Base-by-base conservation (phyloP, 371 early-diverging fungal genomes). In the Apophysomyces trapeziformis region DNA sequence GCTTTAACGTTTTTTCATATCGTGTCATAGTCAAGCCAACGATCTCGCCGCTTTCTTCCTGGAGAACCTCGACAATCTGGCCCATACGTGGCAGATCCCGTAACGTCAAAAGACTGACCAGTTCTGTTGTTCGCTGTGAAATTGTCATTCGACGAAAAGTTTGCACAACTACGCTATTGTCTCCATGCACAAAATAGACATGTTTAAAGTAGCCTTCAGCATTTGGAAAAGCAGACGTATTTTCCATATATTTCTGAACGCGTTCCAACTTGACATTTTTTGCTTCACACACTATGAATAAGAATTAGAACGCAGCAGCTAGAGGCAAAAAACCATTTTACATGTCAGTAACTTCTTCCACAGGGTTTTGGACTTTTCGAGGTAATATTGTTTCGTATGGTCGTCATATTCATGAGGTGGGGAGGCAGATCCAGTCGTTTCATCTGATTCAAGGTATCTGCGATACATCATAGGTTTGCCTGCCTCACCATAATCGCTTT, bases 1-100 rank as follows among this genome's bases (percentile, higher is more conserved):
- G 83, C 44, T 88, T 89, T 11, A 89, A 69, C 0, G 89, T 89
- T 63, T 82, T 78, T 45, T 79, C 64, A 47, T 86, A 87, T 3
- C 88, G 77, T 44, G 68, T 57, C 84, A 83, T 80, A 0, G 79
- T 72, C 7, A 83, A 54, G 2, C 84, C 84, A 37, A 83, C 73
- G n/a, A 83, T 71, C 8, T 50, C 54, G 11, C 78, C 78, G 36
- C 71, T 65, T 1, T 76, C 68, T 39, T 74, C 79, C 26, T 80
- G 68, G 1, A 83, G 59, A 0, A 83, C 74, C 41, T 79, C 75
- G 6, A 73, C 66, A 12, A 83, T 79, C 26, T 80, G 74, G 1
- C 78, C 79, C 61, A 83, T 77, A 37, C 76, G 74, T 1, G 68
- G 71, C 14, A 70, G 7, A 8, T 63, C 64, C 16, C 72, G 65